Evolutionary conservation across 2,329 filamentous ascomycete species (phyloP).

Genomic region (Cladophialophora bantiana): DNA sequence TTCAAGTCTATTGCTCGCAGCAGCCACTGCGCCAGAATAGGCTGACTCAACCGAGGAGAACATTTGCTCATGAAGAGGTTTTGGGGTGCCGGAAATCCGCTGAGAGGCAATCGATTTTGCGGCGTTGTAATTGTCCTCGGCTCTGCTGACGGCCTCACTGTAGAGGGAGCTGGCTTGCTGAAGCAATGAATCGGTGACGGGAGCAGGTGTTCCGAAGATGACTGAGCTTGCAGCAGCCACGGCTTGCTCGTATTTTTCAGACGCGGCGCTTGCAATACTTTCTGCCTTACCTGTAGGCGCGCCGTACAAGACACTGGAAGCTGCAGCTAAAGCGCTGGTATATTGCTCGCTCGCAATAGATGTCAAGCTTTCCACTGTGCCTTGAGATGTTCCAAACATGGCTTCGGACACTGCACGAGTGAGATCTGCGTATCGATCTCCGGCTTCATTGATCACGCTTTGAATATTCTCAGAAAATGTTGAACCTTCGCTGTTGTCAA

Average conservation of each 20-base stretch:
- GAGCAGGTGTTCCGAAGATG: slow-evolving; percentile 58
- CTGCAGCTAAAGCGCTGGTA: slow-evolving; percentile 62
- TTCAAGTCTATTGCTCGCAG: slow-evolving; percentile 66
- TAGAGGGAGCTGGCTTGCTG: slow-evolving; percentile 59
- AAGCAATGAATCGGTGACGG: slow-evolving; percentile 53
- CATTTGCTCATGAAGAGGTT: slow-evolving; percentile 73
- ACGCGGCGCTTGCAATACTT: slow-evolving; percentile 59
- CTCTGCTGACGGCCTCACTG: slow-evolving; percentile 68
- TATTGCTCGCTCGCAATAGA: slow-evolving; percentile 65
- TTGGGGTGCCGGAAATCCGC: slow-evolving; percentile 71
- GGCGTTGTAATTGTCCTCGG: slow-evolving; percentile 71
- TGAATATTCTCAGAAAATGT: slow-evolving; percentile 61
- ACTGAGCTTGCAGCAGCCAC: slow-evolving; percentile 65
- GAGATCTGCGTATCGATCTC: slow-evolving; percentile 60
- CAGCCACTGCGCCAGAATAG: slow-evolving; percentile 70
- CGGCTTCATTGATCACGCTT: slow-evolving; percentile 59
- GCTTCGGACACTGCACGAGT: slow-evolving; percentile 65
- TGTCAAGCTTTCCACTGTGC: slow-evolving; percentile 57
- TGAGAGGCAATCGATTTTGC: slow-evolving; percentile 72
- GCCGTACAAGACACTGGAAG: slow-evolving; percentile 64
- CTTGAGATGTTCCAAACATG: slow-evolving; percentile 56
- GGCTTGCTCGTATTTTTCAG: slow-evolving; percentile 63
- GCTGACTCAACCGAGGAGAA: slow-evolving; percentile 71
- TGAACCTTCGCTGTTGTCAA: slow-evolving; percentile 55
- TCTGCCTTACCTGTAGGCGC: slow-evolving; percentile 51